Evolutionary conservation across 306 rosid species (phyloP).

Genomic region (Sindora glabra): DNA sequence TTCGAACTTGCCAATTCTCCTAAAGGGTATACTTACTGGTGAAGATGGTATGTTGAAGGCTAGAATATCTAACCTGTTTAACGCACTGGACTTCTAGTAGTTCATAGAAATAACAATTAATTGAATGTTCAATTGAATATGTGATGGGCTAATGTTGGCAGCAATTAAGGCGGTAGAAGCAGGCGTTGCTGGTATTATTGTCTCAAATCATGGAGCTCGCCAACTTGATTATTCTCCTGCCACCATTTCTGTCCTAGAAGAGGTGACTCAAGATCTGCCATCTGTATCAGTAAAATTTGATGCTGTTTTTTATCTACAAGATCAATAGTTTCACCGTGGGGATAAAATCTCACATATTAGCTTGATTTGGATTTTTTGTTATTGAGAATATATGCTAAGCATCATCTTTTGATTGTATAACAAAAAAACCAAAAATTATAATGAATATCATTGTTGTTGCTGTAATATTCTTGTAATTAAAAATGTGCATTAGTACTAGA

Average conservation of each 20-base stretch:
- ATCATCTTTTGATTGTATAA: too few species aligned
- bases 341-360: too few species aligned
- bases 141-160: not conserved
- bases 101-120: not conserved
- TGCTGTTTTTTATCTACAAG: too few species aligned
- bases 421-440: too few species aligned
- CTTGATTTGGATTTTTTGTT: too few species aligned
- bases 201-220: constrained; percentile 29
- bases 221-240: constrained; percentile 24
- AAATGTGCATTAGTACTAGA: too few species aligned
- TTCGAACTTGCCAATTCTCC: constrained; percentile 20
- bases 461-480: too few species aligned
- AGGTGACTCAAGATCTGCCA: not conserved
- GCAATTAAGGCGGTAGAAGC: constrained; percentile 19
- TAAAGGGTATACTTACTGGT: constrained; percentile 24
- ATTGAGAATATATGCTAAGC: too few species aligned
- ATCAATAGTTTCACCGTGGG: too few species aligned
- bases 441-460: too few species aligned
- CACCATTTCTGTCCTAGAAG: constrained; percentile 25
- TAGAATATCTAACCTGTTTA: not conserved
- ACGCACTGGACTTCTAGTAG: not conserved
- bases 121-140: not conserved
- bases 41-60: constrained; percentile 20
- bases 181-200: constrained; percentile 18
- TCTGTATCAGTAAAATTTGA: not conserved